Base-by-base conservation (phyloP, 2,329 filamentous ascomycete species). In the Hymenoscyphus albidus region DNA sequence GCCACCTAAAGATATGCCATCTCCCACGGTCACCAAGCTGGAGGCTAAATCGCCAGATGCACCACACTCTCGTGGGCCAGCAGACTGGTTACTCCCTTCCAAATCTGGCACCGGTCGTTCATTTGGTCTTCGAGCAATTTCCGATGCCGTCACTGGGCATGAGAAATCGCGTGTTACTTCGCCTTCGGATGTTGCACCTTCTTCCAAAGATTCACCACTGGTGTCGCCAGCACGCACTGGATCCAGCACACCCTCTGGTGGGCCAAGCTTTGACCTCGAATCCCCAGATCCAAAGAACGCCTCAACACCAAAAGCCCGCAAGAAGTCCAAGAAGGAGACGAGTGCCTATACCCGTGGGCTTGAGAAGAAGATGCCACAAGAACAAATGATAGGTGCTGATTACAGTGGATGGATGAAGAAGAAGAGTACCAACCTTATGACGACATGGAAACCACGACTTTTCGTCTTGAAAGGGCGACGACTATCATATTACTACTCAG, bases 381-480 rank as follows among this genome's bases (percentile, higher is more conserved):
- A 97, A 74, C 93, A 94, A 66, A 95, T 97, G 77, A 80, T 87
- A 67, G 88, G 87, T 67, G 94, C 92, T 63, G 94, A 99, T 74
- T 98, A 97, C 76, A 94, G 89, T 73, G 95, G 95, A 1, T 99
- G 95, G 95, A 99, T 99, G 95, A 98, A 95, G 82, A 99, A 99
- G 83, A 93, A 96, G 78, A 97, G 92, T 65, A 94, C 92, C 1
- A 95, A 94, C 73, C 82, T 98, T 40, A 97, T 99, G 89, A 93
- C 93, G 2, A 97, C 93, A 1, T 99, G 95, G 95, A 99, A 98
- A 75, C 91, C 93, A 13, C 88, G 95, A 13, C 83, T 98, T n/a
- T 99, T 99, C 74, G 89, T 99, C 7, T 85, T 99, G 64, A 93
- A 93, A 73, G 95, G 95, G 38, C 88, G 94, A 61, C 88, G 95